Percentiles rank a stretch among this genome's conserved stretches.
Evolutionary conservation across 306 rosid species (phyloP).

Genomic region (Hippophae rhamnoides): DNA sequence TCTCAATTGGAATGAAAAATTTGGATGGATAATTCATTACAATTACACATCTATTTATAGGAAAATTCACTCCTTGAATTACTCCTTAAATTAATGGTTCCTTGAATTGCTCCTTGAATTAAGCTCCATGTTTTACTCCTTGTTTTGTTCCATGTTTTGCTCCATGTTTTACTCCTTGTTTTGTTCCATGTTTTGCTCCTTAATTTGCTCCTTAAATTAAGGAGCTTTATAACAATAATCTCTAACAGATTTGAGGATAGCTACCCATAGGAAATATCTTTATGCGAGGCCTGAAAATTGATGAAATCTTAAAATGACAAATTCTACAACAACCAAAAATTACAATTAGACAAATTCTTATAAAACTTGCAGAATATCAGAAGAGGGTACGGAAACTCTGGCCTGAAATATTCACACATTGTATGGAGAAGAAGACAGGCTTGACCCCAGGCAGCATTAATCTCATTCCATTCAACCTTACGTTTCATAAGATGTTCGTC

Average conservation of each 20-base stretch:
- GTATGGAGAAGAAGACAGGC: conserved; percentile 98
- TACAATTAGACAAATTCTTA: conserved; percentile 1
- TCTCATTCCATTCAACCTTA: conserved; percentile 98
- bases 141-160: no score
- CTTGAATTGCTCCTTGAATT: no score
- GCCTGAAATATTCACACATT: conserved; percentile 91
- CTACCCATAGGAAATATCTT: conserved; percentile 97
- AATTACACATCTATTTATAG: no score
- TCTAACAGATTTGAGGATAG: conserved; percentile 95
- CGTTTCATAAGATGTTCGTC: conserved; percentile 10
- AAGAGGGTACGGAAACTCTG: conserved; percentile 70
- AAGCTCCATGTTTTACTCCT: no score
- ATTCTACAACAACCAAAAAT: not conserved
- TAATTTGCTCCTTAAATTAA: no score
- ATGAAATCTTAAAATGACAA: conserved; percentile 29
- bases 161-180: no score
- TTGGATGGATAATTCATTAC: no score
- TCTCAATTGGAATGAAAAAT: no score
- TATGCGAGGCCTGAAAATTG: conserved; percentile 57
- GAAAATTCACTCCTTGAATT: no score
- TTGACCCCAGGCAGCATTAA: conserved; percentile 99
- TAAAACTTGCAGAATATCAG: not conserved
- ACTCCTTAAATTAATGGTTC: no score
- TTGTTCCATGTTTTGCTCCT: no score
- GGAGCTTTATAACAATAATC: no score